Evolutionary conservation across 768 basidiomycete species (phyloP), one percentile per base, ranked within the genome.

Genomic region (Mycena polygramma): DNA sequence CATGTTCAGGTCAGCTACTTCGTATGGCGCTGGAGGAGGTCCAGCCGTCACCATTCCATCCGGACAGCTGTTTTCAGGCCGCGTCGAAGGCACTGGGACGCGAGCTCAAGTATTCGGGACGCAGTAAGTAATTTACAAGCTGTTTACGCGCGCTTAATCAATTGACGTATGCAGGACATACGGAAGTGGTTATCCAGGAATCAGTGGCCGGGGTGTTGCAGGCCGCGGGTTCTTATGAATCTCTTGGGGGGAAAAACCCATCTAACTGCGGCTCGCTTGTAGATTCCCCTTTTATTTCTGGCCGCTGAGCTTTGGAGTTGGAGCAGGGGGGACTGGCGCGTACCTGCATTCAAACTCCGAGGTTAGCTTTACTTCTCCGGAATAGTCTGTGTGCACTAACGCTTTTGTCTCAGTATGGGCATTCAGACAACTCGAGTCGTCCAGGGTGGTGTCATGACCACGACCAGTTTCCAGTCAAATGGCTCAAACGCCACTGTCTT

Each of bases 211-310:
- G 3, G 83, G 84, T 17, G 83, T 86, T 24, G 22, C 60, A 1
- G 79, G 80, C 1, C 77, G 81, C 0, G 61, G 30, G 30, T 30
- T 30, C 30, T 30, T 30, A 30, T 30, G 6, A 6, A 30, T 30
- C 30, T 30, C 30, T 30, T 30, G 30, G 30, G 30, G 30, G 6
- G 30, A 30, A 30, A 30, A 30, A 30, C 6, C 2, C 30, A 30
- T 30, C 30, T 30, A 30, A 30, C 30, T 6, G 30, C 6, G 30
- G 30, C 30, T 30, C 30, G 30, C 6, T 30, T 30, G 30, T 30
- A 30, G 55, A 20, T 86, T 87, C 72, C 86, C 86, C 2, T 87
- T 86, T 75, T 80, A 78, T 71, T 87, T 81, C 76, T 87, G 86
- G 85, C 86, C 86, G 0, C 37, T 87, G 30, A 77, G 82, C 10